Evolutionary conservation across 2,329 filamentous ascomycete genomes (phyloP).

Genomic region (Cordyceps militaris): DNA sequence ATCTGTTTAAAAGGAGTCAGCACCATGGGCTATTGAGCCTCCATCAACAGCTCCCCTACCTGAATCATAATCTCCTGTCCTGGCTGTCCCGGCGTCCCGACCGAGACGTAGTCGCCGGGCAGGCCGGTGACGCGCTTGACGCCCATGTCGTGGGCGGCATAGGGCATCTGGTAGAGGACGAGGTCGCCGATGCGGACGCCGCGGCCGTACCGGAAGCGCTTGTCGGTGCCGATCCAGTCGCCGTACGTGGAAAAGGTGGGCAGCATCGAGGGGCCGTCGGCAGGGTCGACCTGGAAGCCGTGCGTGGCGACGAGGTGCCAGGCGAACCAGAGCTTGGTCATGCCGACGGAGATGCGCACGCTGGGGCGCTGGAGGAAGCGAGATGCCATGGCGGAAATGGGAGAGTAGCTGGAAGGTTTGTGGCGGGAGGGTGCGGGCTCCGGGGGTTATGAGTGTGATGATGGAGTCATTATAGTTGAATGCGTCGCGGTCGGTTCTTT

Average conservation of each 20-base stretch:
- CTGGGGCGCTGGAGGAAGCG: background rate
- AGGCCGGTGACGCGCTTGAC: slow-evolving; percentile 76
- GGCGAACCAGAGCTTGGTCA: background rate
- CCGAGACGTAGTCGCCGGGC: slow-evolving; percentile 67
- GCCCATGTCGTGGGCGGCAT: slow-evolving; percentile 51
- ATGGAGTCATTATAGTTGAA: background rate
- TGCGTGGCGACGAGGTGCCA: slow-evolving; percentile 46
- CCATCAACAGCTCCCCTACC: slow-evolving; percentile 35
- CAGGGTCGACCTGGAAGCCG: slow-evolving; percentile 51
- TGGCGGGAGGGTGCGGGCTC: too few relatives aligned
- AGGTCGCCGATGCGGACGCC: slow-evolving; percentile 70
- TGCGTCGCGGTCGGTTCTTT: background rate
- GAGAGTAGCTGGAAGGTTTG: too few relatives aligned
- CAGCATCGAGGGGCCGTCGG: slow-evolving; percentile 77
- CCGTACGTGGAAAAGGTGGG: slow-evolving; percentile 67
- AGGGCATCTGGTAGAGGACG: slow-evolving; percentile 70
- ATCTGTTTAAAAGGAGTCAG: slow-evolving; percentile 47
- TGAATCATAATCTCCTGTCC: slow-evolving; percentile 54
- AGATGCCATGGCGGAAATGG: background rate
- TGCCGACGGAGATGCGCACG: background rate
- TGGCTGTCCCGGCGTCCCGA: slow-evolving; percentile 50
- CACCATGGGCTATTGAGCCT: background rate
- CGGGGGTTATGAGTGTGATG: background rate
- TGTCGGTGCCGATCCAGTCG: slow-evolving; percentile 63
- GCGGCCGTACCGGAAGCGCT: slow-evolving; percentile 61